Base-by-base conservation (phyloP, 768 basidiomycete genomes). In the Russula virescens region DNA sequence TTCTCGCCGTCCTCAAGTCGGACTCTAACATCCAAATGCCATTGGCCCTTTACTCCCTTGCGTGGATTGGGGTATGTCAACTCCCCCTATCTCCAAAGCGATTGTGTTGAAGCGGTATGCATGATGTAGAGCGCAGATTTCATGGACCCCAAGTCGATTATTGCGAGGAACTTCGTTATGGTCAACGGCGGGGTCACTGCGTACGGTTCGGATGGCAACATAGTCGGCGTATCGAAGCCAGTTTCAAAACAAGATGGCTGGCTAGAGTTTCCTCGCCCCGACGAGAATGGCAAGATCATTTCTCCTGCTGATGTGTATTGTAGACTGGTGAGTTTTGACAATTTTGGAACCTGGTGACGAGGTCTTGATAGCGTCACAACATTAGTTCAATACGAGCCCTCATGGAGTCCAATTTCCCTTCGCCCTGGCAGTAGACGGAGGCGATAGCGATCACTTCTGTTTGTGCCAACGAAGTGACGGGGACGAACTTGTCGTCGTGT, bases 361-460 rank as follows among this genome's bases (percentile, higher is more conserved):
- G 3, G 18, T 19, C 14, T n/a, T 47, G 14, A 47, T 31, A 11
- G 10, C 21, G 47, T 16, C 26, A 18, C 35, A 11, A 34, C n/a
- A 2, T 2, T n/a, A 63, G 62, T 63, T 52, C 23, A 52, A 52
- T 19, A 58, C 61, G 2, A 58, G 48, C 49, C 48, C 61, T 3
- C 40, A 51, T 40, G 61, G 61, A 11, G 7, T 6, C n/a, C 25
- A 50, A 38, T 57, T 43, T 40, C 55, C 61, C 9, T 42, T 16
- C 16, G 16, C 14, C 5, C 49, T 58, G 5, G 55, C 55, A 25
- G 38, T 63, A 10, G 43, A 53, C 23, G 23, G 51, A 11, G 58
- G 58, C n/a, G 59, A 46, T 51, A 26, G 51, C 51, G 31, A 53
- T 18, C 10, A 53, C 19, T 35, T 60, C 43, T 60, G 50, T 19